Evolutionary conservation across 2,329 filamentous ascomycete species (phyloP), one percentile per base, ranked within the genome.

Genomic region (Paracoccidioides brasiliensis): DNA sequence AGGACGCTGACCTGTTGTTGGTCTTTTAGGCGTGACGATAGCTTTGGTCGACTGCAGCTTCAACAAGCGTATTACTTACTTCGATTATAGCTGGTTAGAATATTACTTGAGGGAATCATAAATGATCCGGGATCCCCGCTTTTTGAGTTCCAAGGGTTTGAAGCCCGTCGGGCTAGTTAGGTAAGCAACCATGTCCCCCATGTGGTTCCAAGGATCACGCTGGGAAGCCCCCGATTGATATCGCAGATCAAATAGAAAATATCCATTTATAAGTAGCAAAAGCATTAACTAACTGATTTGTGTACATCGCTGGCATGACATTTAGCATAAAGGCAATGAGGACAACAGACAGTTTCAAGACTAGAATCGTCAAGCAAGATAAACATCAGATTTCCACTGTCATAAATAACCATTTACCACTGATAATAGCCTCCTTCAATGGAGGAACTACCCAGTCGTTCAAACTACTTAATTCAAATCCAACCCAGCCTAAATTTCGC

Each of bases 401-500:
- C 77, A 95, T 82, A 68, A 94, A 89, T 57, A 95, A 71, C 90
- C 90, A 96, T 64, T 78, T 78, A 53, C 83, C 74, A 73, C 89
- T 95, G 52, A 86, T 82, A 54, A 84, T 78, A 60, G 86, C 81
- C 49, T 72, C 73, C 50, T 69, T 68, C 42, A 77, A 76, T 48
- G 77, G 74, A 14, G 81, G 49, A 22, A 56, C 41, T 48, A 58
- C 79, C 85, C 89, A 95, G 63, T 82, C 80, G 62, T 90, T 84
- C 45, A 96, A 77, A 30, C 87, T 91, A 52, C 82, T 83, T 62
- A 91, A 79, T 67, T 88, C 86, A 67, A 95, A 95, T 55, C 90
- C 90, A 61, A 94, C 90, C 90, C 90, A 96, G 69, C 90, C 87
- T 53, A 96, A 80, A 65, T 89, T 90, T 70, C 86, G 88, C 65